These are phyloP conservation scores for Solanum clarkiae DNA, from an alignment of 257 asterid genomes.

Conservation along the genomic window DNA sequence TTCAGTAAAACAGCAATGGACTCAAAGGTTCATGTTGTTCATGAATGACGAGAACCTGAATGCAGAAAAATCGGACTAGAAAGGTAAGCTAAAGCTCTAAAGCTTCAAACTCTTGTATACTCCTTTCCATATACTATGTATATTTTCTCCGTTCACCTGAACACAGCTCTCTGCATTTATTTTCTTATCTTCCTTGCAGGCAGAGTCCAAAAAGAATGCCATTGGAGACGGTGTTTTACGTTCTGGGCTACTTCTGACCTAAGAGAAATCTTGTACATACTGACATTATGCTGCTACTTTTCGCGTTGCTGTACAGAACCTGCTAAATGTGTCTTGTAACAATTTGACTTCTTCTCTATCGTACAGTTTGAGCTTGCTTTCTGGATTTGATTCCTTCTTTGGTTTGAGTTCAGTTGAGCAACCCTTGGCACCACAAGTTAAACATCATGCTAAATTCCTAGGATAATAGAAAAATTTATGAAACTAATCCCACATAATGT, in stretches of 20 bases:
- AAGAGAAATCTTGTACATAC: not conserved
- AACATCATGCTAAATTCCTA: not conserved
- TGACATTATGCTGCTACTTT: not conserved
- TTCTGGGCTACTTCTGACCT: not conserved
- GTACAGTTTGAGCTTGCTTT: not conserved
- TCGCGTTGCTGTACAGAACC: not conserved
- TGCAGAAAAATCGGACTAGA: constrained; percentile 3
- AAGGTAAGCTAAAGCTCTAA: constrained; percentile 9
- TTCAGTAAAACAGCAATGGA: constrained; percentile 60
- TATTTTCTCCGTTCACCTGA: not conserved
- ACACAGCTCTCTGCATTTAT: not conserved
- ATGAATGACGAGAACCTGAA: constrained; percentile 23
- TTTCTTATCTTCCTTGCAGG: not conserved
- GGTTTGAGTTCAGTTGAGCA: not conserved
- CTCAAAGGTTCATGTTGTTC: constrained; percentile 31
- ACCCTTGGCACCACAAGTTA: not conserved
- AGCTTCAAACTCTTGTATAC: not conserved
- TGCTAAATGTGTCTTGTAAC: not conserved
- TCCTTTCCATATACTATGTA: not conserved
- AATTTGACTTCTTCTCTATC: not conserved
- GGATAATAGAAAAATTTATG: not conserved
- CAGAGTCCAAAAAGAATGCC: not conserved
- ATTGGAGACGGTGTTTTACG: not conserved
- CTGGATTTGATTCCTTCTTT: not conserved
- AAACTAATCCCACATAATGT: not conserved